Percentiles rank a stretch among this genome's conserved stretches.
Evolutionary conservation across 164 flowering plant species (phyloP).

Genomic region (Tinospora cordifolia): DNA sequence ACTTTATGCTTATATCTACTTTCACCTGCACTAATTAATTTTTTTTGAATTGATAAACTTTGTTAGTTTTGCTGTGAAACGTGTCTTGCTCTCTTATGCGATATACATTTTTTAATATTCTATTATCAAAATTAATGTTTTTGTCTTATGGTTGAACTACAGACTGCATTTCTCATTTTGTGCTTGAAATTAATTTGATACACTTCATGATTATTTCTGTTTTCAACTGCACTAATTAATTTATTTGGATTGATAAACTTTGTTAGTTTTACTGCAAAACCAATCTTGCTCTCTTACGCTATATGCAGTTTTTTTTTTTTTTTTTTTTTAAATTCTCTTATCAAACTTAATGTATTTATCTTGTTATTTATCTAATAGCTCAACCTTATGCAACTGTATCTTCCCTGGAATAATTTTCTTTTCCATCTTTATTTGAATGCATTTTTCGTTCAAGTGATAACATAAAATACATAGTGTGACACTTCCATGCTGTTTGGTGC

Average conservation of each 20-base stretch:
- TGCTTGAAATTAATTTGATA: no score
- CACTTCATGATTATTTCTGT: background rate
- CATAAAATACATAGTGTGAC: no score
- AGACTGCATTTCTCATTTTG: no score
- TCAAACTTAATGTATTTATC: background rate
- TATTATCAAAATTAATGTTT: background rate
- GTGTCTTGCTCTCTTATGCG: background rate
- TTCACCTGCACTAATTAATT: background rate
- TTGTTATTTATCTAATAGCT: no score
- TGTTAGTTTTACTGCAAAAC: background rate
- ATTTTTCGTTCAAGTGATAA: no score
- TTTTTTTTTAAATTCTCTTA: background rate
- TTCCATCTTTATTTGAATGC: no score
- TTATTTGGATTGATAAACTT: background rate
- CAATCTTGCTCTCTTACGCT: background rate
- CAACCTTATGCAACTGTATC: no score
- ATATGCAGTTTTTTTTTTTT: no score
- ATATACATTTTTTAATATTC: background rate
- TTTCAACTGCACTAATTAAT: background rate
- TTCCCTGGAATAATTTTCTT: no score
- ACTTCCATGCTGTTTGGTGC: no score
- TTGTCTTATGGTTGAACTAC: no score
- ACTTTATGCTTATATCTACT: background rate
- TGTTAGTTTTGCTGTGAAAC: background rate
- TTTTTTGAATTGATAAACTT: background rate